Conservation (phyloP, 2,329 filamentous ascomycete species). For the Xylaria sp. region DNA sequence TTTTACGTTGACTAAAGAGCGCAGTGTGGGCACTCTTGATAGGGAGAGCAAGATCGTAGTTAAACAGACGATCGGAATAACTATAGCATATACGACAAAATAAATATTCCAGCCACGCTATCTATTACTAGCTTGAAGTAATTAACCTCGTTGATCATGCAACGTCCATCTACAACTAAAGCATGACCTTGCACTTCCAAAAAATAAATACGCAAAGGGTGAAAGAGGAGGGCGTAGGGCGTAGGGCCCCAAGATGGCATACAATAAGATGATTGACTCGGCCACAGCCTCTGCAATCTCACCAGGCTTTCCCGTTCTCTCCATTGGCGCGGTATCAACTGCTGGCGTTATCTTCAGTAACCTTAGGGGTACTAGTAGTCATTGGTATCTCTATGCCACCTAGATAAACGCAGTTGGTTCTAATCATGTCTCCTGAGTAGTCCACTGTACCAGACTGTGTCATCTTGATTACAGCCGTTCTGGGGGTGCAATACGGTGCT, state of each 20-base stretch:
- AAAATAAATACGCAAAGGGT: background rate
- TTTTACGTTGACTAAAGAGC: too few species aligned
- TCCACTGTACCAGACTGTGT: slow-evolving; percentile 62
- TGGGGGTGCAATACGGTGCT: slow-evolving; percentile 64
- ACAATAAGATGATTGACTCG: slow-evolving; percentile 53
- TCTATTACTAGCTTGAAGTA: too few species aligned
- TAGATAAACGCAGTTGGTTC: slow-evolving; percentile 48
- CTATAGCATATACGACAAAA: too few species aligned
- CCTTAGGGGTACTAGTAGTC: slow-evolving; percentile 44
- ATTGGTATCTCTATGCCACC: slow-evolving; percentile 55
- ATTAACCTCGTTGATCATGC: too few species aligned
- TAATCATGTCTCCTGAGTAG: slow-evolving; percentile 52
- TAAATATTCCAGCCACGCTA: too few species aligned
- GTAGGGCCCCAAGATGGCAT: background rate
- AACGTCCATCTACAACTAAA: slow-evolving; percentile 57
- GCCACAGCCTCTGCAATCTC: slow-evolving; percentile 57
- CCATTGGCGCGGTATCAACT: slow-evolving; percentile 52
- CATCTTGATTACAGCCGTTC: slow-evolving; percentile 63
- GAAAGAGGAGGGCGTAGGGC: background rate
- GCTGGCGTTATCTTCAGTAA: background rate
- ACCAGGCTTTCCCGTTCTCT: slow-evolving; percentile 54
- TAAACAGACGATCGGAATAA: too few species aligned
- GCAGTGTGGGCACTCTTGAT: too few species aligned
- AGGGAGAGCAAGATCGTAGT: too few species aligned
- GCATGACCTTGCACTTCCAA: slow-evolving; percentile 53